A percentile compares a stretch with the other conserved stretches of the same genome.
Conservation (phyloP, 306 rosid species). For the Citrullus colocynthis region DNA sequence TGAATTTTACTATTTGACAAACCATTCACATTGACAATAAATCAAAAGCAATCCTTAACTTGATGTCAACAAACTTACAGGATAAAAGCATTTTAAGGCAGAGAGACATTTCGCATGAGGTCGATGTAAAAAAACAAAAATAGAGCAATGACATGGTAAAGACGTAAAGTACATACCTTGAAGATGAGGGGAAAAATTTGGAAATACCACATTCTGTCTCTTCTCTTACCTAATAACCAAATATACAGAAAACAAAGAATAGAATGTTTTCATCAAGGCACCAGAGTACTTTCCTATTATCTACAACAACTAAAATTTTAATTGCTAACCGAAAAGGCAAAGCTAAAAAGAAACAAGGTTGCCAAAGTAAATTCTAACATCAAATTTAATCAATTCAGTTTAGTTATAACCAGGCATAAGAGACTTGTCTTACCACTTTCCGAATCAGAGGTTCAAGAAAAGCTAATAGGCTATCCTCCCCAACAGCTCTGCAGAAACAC, state of each 20-base stretch:
- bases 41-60: background rate
- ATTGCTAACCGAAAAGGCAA: background rate
- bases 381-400: background rate
- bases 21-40: background rate
- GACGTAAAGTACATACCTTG: constrained; percentile 5
- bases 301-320: background rate
- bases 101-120: background rate
- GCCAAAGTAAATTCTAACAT: background rate
- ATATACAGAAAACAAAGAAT: background rate
- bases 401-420: background rate
- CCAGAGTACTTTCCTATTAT: background rate
- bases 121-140: background rate
- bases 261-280: background rate
- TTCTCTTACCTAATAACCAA: constrained; percentile 9
- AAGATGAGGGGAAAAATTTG: background rate
- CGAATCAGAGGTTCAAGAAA: constrained; percentile 5
- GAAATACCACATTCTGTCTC: background rate
- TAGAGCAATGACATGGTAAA: background rate
- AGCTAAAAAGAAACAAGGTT: background rate
- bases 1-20: background rate
- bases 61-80: background rate
- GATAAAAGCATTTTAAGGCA: background rate
- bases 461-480: background rate
- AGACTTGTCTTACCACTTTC: constrained; percentile 3
- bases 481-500: constrained; percentile 3